Percentiles rank a stretch among this genome's conserved stretches.
Evolutionary conservation across 2,329 filamentous ascomycete genomes (phyloP).

Genomic region (Blumeria hordei): DNA sequence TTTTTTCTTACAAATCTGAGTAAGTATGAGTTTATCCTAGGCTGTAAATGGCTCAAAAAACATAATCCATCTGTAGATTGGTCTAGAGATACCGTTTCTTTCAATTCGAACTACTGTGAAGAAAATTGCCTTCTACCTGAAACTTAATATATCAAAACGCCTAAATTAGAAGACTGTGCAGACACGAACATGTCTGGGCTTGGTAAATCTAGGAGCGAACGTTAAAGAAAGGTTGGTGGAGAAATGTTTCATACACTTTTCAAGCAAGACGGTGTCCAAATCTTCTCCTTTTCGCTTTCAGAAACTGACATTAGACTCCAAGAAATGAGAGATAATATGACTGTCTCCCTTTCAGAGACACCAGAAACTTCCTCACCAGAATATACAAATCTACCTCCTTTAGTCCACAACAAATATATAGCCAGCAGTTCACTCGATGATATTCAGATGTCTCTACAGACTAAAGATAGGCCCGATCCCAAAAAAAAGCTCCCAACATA

Average conservation of each 20-base stretch:
- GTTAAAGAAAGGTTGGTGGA: neutral
- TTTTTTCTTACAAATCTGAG: neutral
- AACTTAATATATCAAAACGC: neutral
- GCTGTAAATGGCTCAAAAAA: neutral
- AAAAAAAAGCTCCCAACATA: neutral
- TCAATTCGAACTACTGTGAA: neutral
- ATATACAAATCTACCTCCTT: too few species aligned
- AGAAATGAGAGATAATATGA: neutral
- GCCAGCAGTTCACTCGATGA: too few species aligned
- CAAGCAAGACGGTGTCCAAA: neutral
- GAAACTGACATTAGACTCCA: neutral
- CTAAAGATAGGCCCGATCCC: too few species aligned
- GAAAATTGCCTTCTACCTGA: neutral
- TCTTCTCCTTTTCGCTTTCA: neutral
- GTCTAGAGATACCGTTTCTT: neutral
- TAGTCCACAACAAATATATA: too few species aligned
- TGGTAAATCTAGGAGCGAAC: neutral
- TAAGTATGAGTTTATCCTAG: neutral
- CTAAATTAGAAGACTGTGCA: neutral
- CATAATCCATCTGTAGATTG: neutral
- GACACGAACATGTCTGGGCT: neutral
- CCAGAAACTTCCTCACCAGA: neutral
- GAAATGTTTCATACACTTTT: neutral
- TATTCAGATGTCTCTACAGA: too few species aligned
- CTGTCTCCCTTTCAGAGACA: neutral